phyloP scores from a whole-genome alignment of 257 asterid species.

The Paulownia fortunei region DNA sequence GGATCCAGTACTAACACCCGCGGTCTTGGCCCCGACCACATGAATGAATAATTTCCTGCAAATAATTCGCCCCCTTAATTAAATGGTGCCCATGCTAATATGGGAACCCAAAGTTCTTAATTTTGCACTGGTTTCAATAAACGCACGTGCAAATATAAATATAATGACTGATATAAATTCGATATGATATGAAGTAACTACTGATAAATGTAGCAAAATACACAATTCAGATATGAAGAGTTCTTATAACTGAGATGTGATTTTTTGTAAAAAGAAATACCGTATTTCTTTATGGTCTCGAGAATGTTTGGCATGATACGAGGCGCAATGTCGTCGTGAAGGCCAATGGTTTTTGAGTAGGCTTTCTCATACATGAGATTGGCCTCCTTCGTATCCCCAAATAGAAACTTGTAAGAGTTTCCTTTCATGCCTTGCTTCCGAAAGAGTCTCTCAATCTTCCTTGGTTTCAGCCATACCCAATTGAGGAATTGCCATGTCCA shows the following conservation, averaged over 20 bases:
- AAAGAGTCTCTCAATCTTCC: constrained; percentile 7
- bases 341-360: neutral
- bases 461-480: constrained; percentile 15
- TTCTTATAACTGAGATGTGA: too few species aligned
- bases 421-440: constrained; percentile 18
- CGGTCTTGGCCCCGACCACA: constrained; percentile 15
- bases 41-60: neutral
- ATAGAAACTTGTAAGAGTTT: neutral
- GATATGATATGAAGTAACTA: too few species aligned
- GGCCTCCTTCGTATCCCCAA: constrained; percentile 17
- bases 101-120: too few species aligned
- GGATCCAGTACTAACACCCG: neutral
- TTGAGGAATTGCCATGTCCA: constrained; percentile 10
- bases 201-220: too few species aligned
- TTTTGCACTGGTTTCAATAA: too few species aligned
- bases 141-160: too few species aligned
- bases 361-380: too few species aligned
- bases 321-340: neutral
- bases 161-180: too few species aligned
- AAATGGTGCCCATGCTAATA: too few species aligned
- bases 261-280: neutral
- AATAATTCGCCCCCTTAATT: too few species aligned
- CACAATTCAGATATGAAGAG: too few species aligned
- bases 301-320: constrained; percentile 17
- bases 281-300: neutral